Evolutionary conservation across 2,329 filamentous ascomycete genomes (phyloP).

Genomic region (Pseudovirgaria hyperparasitica): DNA sequence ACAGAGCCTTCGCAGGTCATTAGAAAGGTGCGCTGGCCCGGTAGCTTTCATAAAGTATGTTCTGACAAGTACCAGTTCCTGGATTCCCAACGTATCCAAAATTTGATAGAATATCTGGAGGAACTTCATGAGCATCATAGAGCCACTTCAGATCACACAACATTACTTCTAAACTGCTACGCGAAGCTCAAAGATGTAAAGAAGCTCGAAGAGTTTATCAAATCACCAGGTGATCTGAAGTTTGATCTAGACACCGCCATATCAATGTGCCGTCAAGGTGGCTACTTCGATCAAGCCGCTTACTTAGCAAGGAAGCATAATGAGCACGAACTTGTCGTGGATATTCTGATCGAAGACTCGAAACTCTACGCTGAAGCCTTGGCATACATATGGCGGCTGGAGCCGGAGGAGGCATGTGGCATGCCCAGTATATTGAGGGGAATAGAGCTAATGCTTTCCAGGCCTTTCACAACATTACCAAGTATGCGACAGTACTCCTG

Average conservation of each 20-base stretch:
- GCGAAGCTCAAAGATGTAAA: slow-evolving; percentile 95
- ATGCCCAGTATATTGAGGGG: too few relatives aligned
- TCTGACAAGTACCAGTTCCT: slow-evolving; percentile 50
- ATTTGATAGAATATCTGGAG: slow-evolving; percentile 92
- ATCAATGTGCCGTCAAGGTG: slow-evolving; percentile 91
- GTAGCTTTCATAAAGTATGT: neutral
- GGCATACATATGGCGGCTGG: slow-evolving; percentile 79
- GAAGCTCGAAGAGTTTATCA: slow-evolving; percentile 94
- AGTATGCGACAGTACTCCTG: slow-evolving; percentile 82
- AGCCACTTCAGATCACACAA: slow-evolving; percentile 91
- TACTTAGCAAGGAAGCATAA: slow-evolving; percentile 90
- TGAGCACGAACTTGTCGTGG: slow-evolving; percentile 85
- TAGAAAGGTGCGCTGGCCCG: slow-evolving; percentile 62
- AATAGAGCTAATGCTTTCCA: slow-evolving; percentile 20
- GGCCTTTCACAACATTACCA: slow-evolving; percentile 84
- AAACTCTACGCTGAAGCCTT: slow-evolving; percentile 82
- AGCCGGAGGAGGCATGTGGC: slow-evolving; percentile 56
- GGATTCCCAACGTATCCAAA: slow-evolving; percentile 94
- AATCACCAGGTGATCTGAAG: slow-evolving; percentile 83
- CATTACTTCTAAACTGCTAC: slow-evolving; percentile 88
- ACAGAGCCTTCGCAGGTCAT: slow-evolving; percentile 96
- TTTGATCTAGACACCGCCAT: slow-evolving; percentile 97
- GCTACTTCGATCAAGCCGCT: slow-evolving; percentile 92
- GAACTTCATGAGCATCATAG: slow-evolving; percentile 89
- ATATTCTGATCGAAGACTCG: slow-evolving; percentile 91